Percentiles rank a stretch among this genome's conserved stretches.
Conservation (phyloP, 2,329 filamentous ascomycete species). For the Hymenoscyphus repandus region DNA sequence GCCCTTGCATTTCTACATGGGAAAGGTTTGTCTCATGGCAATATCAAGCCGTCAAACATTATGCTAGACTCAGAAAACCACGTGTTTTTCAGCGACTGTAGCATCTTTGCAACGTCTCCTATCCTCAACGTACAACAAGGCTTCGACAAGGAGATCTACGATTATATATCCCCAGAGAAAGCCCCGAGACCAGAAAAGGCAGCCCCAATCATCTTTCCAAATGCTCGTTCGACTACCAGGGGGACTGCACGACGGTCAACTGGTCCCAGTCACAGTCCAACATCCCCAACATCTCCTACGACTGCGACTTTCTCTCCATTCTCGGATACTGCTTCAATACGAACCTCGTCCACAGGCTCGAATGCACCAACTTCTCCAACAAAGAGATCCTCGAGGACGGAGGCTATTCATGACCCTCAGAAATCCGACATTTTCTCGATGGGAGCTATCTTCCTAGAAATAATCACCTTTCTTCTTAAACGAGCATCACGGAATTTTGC, state of each 20-base stretch:
- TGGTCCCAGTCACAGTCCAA: slow-evolving; percentile 19
- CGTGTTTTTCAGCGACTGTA: slow-evolving; percentile 63
- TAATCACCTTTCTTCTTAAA: slow-evolving; percentile 64
- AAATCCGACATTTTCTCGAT: slow-evolving; percentile 69
- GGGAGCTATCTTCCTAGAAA: slow-evolving; percentile 67
- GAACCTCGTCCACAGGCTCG: slow-evolving; percentile 18
- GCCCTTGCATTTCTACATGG: slow-evolving; percentile 63
- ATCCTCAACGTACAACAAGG: slow-evolving; percentile 40
- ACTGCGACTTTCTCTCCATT: slow-evolving; percentile 7
- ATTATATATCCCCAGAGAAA: slow-evolving; percentile 66
- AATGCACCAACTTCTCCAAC: slow-evolving; percentile 11
- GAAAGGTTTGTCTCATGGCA: slow-evolving; percentile 57
- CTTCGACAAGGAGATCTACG: slow-evolving; percentile 65
- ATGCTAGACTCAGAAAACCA: slow-evolving; percentile 60
- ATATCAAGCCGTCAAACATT: slow-evolving; percentile 67
- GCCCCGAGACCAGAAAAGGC: slow-evolving; percentile 33
- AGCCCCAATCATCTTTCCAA: slow-evolving; percentile 28
- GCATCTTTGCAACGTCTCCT: slow-evolving; percentile 39
- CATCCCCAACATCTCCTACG: neutral
- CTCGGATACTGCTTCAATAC: slow-evolving; percentile 22
- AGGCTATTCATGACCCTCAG: slow-evolving; percentile 43
- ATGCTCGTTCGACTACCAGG: slow-evolving; percentile 31
- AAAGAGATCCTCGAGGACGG: neutral
- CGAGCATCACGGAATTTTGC: slow-evolving; percentile 61
- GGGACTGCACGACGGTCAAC: slow-evolving; percentile 17